These are phyloP conservation scores for Paraphoma sp. DNA, from an alignment of 2,329 filamentous ascomycete genomes.

Conservation along the genomic window DNA sequence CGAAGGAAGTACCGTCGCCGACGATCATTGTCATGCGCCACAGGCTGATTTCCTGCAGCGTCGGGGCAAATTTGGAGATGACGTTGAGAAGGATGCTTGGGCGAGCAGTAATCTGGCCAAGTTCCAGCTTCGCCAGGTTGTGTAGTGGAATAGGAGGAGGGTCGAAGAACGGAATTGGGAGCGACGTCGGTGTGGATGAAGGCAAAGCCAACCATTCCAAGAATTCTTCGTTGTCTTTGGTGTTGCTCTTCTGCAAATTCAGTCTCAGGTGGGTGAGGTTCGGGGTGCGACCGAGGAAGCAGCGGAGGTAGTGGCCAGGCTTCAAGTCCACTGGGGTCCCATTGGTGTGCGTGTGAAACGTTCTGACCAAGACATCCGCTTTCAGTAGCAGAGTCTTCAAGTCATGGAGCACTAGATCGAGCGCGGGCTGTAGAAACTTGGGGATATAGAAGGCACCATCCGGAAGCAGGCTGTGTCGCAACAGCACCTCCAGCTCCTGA, in stretches of 20 bases:
- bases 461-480: conserved; percentile 46
- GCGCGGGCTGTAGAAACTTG: conserved; percentile 42
- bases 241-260: conserved; percentile 51
- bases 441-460: conserved; percentile 56
- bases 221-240: conserved; percentile 35
- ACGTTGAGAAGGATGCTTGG: conserved; percentile 15
- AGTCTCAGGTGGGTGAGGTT: conserved; percentile 62
- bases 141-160: conserved; percentile 19
- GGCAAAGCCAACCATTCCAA: conserved; percentile 46
- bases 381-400: conserved; percentile 57
- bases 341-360: conserved; percentile 19
- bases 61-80: conserved; percentile 52
- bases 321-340: conserved; percentile 6
- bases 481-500: conserved; percentile 57
- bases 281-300: conserved; percentile 50
- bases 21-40: conserved; percentile 50
- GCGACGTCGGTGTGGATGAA: not conserved
- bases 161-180: not conserved
- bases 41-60: conserved; percentile 54
- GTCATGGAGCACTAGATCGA: conserved; percentile 53
- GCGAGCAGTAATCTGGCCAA: conserved; percentile 25
- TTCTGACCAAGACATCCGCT: conserved; percentile 20
- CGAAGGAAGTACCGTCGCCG: not conserved
- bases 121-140: conserved; percentile 25
- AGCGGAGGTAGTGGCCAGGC: conserved; percentile 26